Evolutionary conservation across 2,329 filamentous ascomycete species (phyloP), one percentile per base, ranked within the genome.

Genomic region (Penicillium hesseltinei): DNA sequence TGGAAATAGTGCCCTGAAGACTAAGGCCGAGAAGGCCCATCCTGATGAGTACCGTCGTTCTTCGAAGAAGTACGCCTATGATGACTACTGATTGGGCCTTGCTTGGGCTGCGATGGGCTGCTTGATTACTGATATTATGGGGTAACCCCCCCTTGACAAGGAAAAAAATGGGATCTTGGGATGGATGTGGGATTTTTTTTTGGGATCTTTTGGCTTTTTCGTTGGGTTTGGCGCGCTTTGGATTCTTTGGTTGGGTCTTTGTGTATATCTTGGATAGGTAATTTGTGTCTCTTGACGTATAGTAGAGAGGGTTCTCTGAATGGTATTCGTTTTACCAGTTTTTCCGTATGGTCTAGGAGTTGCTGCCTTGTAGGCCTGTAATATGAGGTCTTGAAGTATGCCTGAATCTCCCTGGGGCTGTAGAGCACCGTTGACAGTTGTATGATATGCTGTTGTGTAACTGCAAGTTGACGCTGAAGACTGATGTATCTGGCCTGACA

Each of bases 11-110:
- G 65, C 69, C 38, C 62, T 75, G 48, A 78, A 78, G 65, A 57
- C 69, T 42, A 77, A 77, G 67, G 75, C 76, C 8, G 75, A 77
- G 65, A 73, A 69, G 58, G 71, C 69, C 31, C 71, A 78, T 57
- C 75, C 75, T 31, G 75, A 78, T 7, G 76, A 77, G 58, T 78
- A 77, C 68, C 75, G 74, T 43, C 74, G 75, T 62, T 73, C 75
- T 47, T 56, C 69, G 61, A 76, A 72, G 66, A 76, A 76, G 60
- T 77, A 77, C 62, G 69, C 69, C 44, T 75, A 69, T 54, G 70
- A 73, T 58, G 72, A 70, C 42, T 69, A 71, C 54, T 72, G 57
- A 64, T 56, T 48, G 51, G 53, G 39, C 42, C 21, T 33, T 11
- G n/a, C 10, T 40, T 27, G 27, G 43, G 45, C 21, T 47, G 45